These are phyloP conservation scores for Alternaria longipes DNA, from an alignment of 2,329 filamentous ascomycete species.

Conservation along the genomic window DNA sequence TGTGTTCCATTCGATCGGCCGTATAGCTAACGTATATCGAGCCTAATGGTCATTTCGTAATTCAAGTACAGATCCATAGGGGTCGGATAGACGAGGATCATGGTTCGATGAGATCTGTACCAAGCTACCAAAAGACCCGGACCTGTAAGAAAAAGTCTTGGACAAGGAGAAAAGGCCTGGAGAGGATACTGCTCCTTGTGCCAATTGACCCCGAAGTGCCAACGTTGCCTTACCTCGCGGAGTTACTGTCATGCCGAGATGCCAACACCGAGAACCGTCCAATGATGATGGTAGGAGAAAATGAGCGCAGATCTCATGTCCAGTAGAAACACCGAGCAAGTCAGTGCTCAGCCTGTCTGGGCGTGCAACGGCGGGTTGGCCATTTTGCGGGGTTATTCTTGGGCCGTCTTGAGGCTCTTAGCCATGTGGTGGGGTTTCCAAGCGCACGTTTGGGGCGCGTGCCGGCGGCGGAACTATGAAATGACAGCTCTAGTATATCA, in stretches of 20 bases:
- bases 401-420: slow-evolving; percentile 7
- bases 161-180: background rate
- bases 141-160: background rate
- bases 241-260: slow-evolving; percentile 9
- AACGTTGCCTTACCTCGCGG: background rate
- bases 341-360: slow-evolving; percentile 12
- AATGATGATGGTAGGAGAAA: background rate
- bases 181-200: slow-evolving; percentile 1
- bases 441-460: background rate
- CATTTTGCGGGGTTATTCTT: slow-evolving; percentile 31
- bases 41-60: background rate
- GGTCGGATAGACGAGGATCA: background rate
- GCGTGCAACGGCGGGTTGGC: slow-evolving; percentile 10
- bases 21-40: background rate
- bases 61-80: background rate
- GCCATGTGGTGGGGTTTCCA: slow-evolving; percentile 1
- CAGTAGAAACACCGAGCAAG: slow-evolving; percentile 1
- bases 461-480: background rate
- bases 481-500: background rate
- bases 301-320: slow-evolving; percentile 3
- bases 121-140: slow-evolving; percentile 1
- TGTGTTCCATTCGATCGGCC: background rate
- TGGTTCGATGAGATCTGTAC: background rate
- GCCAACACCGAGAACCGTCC: background rate
- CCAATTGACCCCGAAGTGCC: background rate